Conservation (phyloP, 2,329 filamentous ascomycete genomes). For the Apiospora malaysiana region DNA sequence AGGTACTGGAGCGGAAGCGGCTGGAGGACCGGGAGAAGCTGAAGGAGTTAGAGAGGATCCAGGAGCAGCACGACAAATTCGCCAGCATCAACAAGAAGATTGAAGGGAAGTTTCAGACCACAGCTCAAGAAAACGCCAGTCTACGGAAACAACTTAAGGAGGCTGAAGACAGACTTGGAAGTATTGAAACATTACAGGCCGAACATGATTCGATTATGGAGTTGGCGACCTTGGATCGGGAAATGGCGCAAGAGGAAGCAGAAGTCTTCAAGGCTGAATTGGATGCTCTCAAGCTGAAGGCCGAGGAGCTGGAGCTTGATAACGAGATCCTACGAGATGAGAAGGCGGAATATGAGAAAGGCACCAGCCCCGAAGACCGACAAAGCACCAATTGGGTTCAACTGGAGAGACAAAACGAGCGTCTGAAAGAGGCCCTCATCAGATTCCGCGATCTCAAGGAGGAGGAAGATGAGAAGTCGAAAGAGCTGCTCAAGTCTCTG, state of each 20-base stretch:
- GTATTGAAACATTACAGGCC: constrained; percentile 75
- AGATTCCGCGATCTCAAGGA: constrained; percentile 86
- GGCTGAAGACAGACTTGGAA: constrained; percentile 70
- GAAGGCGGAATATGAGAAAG: constrained; percentile 80
- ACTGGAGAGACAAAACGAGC: constrained; percentile 88
- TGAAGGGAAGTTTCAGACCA: constrained; percentile 84
- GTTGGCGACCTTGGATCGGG: constrained; percentile 84
- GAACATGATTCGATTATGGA: constrained; percentile 88
- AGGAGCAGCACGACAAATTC: constrained; percentile 78
- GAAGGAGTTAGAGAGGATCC: constrained; percentile 76
- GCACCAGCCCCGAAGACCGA: constrained; percentile 87
- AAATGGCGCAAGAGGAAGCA: constrained; percentile 94
- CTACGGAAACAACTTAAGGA: constrained; percentile 81
- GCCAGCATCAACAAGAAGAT: constrained; percentile 89
- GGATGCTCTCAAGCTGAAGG: constrained; percentile 74
- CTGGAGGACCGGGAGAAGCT: constrained; percentile 85
- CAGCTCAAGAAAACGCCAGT: constrained; percentile 79
- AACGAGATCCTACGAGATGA: constrained; percentile 87
- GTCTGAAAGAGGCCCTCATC: constrained; percentile 83
- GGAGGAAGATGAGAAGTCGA: constrained; percentile 81
- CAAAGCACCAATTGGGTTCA: constrained; percentile 88
- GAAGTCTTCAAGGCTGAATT: constrained; percentile 83
- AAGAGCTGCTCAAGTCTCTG: constrained; percentile 74
- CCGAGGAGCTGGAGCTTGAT: constrained; percentile 87
- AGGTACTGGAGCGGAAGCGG: constrained; percentile 86